These are phyloP conservation scores for Fusarium avenaceum DNA, from an alignment of 2,329 filamentous ascomycete genomes.

Conservation along the genomic window DNA sequence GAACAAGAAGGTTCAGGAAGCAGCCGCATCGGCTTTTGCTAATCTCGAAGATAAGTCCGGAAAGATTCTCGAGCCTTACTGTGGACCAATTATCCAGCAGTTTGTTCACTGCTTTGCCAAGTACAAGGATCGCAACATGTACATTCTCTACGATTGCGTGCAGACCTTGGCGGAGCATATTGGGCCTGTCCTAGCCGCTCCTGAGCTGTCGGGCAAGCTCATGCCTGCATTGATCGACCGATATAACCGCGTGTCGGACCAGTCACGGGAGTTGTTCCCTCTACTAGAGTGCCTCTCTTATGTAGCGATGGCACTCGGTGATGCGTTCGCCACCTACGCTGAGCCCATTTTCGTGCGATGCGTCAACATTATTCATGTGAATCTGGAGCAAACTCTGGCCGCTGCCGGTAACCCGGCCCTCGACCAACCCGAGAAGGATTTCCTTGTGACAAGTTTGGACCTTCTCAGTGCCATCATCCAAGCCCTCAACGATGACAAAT, in stretches of 20 bases:
- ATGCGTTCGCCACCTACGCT: slow-evolving; percentile 86
- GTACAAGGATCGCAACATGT: slow-evolving; percentile 99
- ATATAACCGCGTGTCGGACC: slow-evolving; percentile 88
- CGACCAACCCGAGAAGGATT: slow-evolving; percentile 94
- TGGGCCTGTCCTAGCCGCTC: slow-evolving; percentile 82
- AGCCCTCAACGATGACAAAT: slow-evolving; percentile 80
- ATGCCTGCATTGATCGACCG: slow-evolving; percentile 94
- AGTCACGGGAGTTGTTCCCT: slow-evolving; percentile 93
- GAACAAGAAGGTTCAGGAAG: slow-evolving; percentile 98
- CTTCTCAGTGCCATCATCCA: slow-evolving; percentile 94
- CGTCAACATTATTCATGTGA: slow-evolving; percentile 90
- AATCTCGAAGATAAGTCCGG: slow-evolving; percentile 95
- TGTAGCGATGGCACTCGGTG: slow-evolving; percentile 86
- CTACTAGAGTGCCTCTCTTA: slow-evolving; percentile 97
- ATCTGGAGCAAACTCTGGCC: slow-evolving; percentile 83
- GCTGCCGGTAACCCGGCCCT: slow-evolving; percentile 75
- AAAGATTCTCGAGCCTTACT: slow-evolving; percentile 84
- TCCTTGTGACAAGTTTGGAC: slow-evolving; percentile 94
- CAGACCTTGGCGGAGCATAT: slow-evolving; percentile 96
- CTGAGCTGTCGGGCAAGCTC: slow-evolving; percentile 83
- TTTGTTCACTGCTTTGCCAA: slow-evolving; percentile 92
- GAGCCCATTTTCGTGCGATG: slow-evolving; percentile 89
- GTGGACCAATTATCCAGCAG: slow-evolving; percentile 88
- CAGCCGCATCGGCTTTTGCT: slow-evolving; percentile 94
- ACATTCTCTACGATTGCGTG: slow-evolving; percentile 97